phyloP scores from a whole-genome alignment of 1,284 basidiomycete species.

The Ustilago sp. region DNA sequence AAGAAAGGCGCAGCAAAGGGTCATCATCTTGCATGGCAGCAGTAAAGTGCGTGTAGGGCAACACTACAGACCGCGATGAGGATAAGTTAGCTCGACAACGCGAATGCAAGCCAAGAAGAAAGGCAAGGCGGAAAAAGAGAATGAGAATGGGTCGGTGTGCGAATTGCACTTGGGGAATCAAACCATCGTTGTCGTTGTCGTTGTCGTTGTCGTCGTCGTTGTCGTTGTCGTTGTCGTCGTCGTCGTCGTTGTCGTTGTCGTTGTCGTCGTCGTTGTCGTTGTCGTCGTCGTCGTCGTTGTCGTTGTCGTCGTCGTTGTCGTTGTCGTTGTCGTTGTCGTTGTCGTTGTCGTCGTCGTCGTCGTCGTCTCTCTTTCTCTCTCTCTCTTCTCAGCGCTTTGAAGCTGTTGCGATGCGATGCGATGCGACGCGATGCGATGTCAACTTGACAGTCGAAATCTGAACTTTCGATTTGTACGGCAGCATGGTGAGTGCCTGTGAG shows the following conservation, averaged over 20 bases:
- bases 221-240: too few relatives aligned
- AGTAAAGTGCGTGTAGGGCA: background rate
- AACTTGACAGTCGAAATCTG: background rate
- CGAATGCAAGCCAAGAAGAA: background rate
- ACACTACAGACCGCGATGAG: too few relatives aligned
- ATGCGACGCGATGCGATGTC: background rate
- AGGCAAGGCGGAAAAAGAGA: background rate
- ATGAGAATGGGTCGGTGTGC: background rate
- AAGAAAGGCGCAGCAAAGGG: background rate
- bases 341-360: too few relatives aligned
- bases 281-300: too few relatives aligned
- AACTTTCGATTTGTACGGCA: slow-evolving; percentile 1
- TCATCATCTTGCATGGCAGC: background rate
- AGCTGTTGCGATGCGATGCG: background rate
- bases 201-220: too few relatives aligned
- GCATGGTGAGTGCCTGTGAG: background rate
- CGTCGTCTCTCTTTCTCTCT: background rate
- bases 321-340: too few relatives aligned
- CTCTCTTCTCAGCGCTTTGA: background rate
- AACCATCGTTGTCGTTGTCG: too few relatives aligned
- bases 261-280: too few relatives aligned
- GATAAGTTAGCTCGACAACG: background rate
- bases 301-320: too few relatives aligned
- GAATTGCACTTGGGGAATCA: background rate
- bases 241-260: too few relatives aligned